phyloP scores from a whole-genome alignment of 2,329 filamentous ascomycete species.

The Gaeumannomyces sp. region DNA sequence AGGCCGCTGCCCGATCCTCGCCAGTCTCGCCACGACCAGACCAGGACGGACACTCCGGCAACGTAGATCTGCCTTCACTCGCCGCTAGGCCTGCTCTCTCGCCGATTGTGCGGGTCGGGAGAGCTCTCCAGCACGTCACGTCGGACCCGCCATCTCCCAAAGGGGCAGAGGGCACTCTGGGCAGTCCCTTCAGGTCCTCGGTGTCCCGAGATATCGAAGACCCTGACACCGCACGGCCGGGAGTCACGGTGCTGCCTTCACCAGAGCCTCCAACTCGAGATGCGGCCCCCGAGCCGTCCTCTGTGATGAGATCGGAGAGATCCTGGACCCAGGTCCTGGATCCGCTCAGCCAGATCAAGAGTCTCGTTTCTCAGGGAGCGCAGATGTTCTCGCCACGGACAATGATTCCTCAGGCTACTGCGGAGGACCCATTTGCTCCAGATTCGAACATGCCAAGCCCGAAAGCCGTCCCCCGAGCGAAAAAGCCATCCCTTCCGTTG shows the following conservation, averaged over 20 bases:
- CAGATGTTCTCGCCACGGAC: slow-evolving; percentile 23
- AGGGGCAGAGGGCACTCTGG: slow-evolving; percentile 41
- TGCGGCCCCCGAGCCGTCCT: slow-evolving; percentile 5
- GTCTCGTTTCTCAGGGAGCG: slow-evolving; percentile 24
- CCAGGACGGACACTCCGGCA: slow-evolving; percentile 13
- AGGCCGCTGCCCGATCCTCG: not conserved
- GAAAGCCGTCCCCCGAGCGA: slow-evolving; percentile 7
- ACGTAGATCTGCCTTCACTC: slow-evolving; percentile 22
- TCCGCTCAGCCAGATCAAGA: slow-evolving; percentile 25
- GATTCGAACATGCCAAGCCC: slow-evolving; percentile 12
- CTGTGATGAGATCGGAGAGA: slow-evolving; percentile 14
- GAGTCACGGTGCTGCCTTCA: slow-evolving; percentile 4
- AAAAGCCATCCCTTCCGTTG: not conserved
- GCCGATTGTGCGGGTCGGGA: slow-evolving; percentile 52
- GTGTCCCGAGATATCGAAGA: slow-evolving; percentile 24
- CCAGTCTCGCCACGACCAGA: not conserved
- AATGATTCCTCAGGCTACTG: slow-evolving; percentile 7
- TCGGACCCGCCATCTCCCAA: slow-evolving; percentile 53
- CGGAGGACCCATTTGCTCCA: slow-evolving; percentile 21
- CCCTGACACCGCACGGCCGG: slow-evolving; percentile 15
- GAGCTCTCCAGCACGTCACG: slow-evolving; percentile 51
- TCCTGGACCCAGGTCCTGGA: slow-evolving; percentile 23
- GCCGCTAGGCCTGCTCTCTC: slow-evolving; percentile 41
- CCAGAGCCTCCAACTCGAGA: slow-evolving; percentile 6
- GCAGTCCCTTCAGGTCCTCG: slow-evolving; percentile 48